Evolutionary conservation across 2,329 filamentous ascomycete genomes (phyloP), one percentile per base, ranked within the genome.

Genomic region (Alternaria gansuensis): DNA sequence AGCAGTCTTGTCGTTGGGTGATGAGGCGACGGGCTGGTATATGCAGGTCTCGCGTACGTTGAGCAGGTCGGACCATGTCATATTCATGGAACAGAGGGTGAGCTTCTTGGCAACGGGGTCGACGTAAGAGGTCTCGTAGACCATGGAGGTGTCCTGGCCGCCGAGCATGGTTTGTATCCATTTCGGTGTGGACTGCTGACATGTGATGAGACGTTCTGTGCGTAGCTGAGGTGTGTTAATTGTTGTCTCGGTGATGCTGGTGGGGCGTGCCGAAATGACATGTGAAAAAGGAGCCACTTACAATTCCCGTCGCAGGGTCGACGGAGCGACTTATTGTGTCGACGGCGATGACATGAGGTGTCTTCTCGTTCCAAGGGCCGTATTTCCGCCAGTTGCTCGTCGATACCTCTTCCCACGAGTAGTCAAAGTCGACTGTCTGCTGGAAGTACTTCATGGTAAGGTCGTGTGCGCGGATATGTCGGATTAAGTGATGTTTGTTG

Each of bases 371-470:
- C 94, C 95, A 98, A 21, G 94, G 94, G 74, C 92, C 96, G 82
- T 99, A 99, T 80, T 99, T 99, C 70, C 89, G 90, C 95, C 95
- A 99, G 85, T 99, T 99, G 77, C 91, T 93, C 13, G 92, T 93
- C 26, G 93, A 97, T 34, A 99, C 95, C 79, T 98, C 94, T 75
- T 97, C 92, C 95, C 95, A 99, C 44, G 94, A 96, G 84, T 99
- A 99, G 82, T 97, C 86, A 82, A 96, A 99, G 62, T 92, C 93
- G 80, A 92, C 91, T 37, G 84, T 83, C 74, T 92, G 96, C 70
- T 92, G 91, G 75, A 98, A 98, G 81, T 98, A 91, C 85, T 96
- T 97, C 95, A 99, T 98, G 14, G 57, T 61, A 51, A 59, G 64
- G 55, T 54, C 28, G 46, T 40, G 41, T 40, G 56, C 37, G 37